A percentile compares a stretch with the other conserved stretches of the same genome.
phyloP scores from a whole-genome alignment of 2,329 filamentous ascomycete genomes.

The Diplodia sapinea region DNA sequence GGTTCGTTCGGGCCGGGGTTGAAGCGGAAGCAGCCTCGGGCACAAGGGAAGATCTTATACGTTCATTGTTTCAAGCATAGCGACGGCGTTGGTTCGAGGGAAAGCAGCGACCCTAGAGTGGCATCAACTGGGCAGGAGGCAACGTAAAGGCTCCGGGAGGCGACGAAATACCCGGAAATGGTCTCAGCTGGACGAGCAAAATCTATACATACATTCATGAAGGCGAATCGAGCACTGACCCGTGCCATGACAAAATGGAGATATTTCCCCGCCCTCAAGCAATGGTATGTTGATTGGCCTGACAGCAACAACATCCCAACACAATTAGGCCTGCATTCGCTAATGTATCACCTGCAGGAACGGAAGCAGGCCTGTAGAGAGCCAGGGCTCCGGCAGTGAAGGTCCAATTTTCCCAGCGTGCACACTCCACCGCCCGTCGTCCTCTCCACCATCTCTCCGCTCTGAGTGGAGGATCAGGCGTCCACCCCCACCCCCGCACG shows the following conservation, averaged over 20 bases:
- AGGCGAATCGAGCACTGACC: background rate
- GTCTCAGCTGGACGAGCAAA: background rate
- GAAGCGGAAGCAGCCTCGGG: background rate
- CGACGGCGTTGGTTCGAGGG: slow-evolving; percentile 22
- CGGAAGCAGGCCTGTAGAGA: background rate
- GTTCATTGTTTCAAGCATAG: slow-evolving; percentile 13
- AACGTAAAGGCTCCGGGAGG: too few species aligned
- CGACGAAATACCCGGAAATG: too few species aligned
- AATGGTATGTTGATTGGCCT: slow-evolving; percentile 13
- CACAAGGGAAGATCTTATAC: background rate
- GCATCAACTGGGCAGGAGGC: background rate
- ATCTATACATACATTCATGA: background rate
- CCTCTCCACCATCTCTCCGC: slow-evolving; percentile 5
- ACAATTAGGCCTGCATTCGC: background rate
- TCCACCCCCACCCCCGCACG: slow-evolving; percentile 19
- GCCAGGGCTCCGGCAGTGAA: too few species aligned
- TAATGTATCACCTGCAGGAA: slow-evolving; percentile 9
- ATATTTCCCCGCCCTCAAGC: background rate
- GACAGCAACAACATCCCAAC: background rate
- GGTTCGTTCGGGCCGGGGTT: background rate
- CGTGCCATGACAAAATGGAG: background rate
- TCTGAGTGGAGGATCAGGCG: slow-evolving; percentile 18
- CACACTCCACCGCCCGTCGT: slow-evolving; percentile 20
- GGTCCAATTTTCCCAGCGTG: slow-evolving; percentile 16
- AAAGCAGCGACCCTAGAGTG: background rate